Evolutionary conservation across 1,139 yeast genomes (phyloP).

Genomic region (Meyerozyma guilliermondii): DNA sequence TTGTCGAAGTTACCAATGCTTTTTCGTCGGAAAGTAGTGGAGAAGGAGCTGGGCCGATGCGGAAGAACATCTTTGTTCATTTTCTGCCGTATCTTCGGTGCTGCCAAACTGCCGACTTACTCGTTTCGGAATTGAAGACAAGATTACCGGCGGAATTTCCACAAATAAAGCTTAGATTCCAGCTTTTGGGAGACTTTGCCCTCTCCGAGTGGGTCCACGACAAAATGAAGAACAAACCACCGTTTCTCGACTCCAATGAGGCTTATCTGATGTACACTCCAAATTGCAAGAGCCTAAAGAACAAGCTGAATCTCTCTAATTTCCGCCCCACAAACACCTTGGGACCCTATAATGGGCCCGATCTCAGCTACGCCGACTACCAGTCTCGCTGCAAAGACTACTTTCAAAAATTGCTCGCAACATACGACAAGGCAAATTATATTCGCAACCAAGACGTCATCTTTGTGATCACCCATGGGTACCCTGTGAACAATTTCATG

Average conservation of each 20-base stretch:
- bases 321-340: slow-evolving; percentile 43
- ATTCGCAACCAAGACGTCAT: slow-evolving; percentile 33
- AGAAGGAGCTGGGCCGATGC: slow-evolving; percentile 9
- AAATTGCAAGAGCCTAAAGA: slow-evolving; percentile 32
- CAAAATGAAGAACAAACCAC: slow-evolving; percentile 41
- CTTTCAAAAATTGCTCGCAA: slow-evolving; percentile 39
- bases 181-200: slow-evolving; percentile 43
- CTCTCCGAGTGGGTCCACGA: slow-evolving; percentile 47
- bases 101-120: slow-evolving; percentile 41
- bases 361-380: slow-evolving; percentile 37
- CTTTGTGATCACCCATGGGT: slow-evolving; percentile 41
- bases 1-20: slow-evolving; percentile 20
- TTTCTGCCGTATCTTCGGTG: slow-evolving; percentile 44
- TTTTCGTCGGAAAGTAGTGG: slow-evolving; percentile 14
- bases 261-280: slow-evolving; percentile 48
- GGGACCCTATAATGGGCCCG: slow-evolving; percentile 46
- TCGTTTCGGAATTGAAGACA: slow-evolving; percentile 27
- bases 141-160: slow-evolving; percentile 22
- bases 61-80: slow-evolving; percentile 38
- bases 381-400: slow-evolving; percentile 38
- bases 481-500: slow-evolving; percentile 36
- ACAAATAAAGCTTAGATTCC: slow-evolving; percentile 32
- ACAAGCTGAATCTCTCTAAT: slow-evolving; percentile 33
- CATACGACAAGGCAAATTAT: slow-evolving; percentile 37
- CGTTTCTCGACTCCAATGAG: slow-evolving; percentile 40